phyloP scores from a whole-genome alignment of 208 protist species.

The Wallacemonas sp. region DNA sequence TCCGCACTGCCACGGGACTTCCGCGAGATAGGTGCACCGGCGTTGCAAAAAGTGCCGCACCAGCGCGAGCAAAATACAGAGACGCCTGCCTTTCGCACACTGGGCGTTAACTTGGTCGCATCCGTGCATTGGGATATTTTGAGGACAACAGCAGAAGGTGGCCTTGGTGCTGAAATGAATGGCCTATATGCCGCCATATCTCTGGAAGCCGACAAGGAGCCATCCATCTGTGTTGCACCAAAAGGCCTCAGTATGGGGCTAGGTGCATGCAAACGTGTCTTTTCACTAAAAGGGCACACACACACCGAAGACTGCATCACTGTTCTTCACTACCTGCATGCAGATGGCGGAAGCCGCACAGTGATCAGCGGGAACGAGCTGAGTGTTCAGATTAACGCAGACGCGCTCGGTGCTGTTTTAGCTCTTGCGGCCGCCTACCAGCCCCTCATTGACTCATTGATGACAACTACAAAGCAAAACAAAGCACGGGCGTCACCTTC shows the following conservation, averaged over 20 bases:
- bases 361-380: slow-evolving; percentile 3
- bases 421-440: neutral
- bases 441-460: neutral
- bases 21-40: neutral
- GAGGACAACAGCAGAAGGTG: neutral
- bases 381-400: slow-evolving; percentile 2
- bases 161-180: slow-evolving; percentile 5
- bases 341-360: slow-evolving; percentile 3
- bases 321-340: slow-evolving; percentile 1
- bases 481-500: neutral
- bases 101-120: slow-evolving; percentile 1
- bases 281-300: neutral
- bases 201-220: neutral
- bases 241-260: neutral
- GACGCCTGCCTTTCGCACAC: neutral
- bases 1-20: neutral
- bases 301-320: slow-evolving; percentile 1
- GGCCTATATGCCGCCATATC: neutral
- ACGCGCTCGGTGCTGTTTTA: neutral
- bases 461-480: neutral
- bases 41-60: neutral
- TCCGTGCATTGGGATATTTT: slow-evolving; percentile 8
- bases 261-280: slow-evolving; percentile 2
- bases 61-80: neutral
- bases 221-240: slow-evolving; percentile 1